Conservation (phyloP, 1,284 basidiomycete species). For the Hypsizygus ulmarius region DNA sequence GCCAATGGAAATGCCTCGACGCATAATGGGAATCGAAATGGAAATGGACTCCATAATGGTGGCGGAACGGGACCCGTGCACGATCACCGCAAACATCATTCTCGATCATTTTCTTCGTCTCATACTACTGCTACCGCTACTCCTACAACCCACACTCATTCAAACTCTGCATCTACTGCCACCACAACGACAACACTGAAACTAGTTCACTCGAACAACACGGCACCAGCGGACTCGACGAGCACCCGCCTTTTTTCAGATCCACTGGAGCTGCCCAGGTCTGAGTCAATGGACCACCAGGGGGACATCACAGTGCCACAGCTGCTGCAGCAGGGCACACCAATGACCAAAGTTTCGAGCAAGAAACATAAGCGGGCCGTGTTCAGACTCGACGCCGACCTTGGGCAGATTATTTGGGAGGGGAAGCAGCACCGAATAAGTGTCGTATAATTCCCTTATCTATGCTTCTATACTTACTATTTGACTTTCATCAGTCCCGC, state of each 20-base stretch:
- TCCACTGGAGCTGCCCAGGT: neutral
- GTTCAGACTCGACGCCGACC: slow-evolving; percentile 25
- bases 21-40: neutral
- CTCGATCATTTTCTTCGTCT: no score
- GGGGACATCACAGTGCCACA: slow-evolving; percentile 22
- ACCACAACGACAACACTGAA: no score
- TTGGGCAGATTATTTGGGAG: slow-evolving; percentile 27
- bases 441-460: slow-evolving; percentile 7
- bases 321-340: slow-evolving; percentile 22
- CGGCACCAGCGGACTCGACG: no score
- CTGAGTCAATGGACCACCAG: slow-evolving; percentile 7
- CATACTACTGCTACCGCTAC: no score
- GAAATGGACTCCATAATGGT: slow-evolving; percentile 5
- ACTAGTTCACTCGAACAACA: no score
- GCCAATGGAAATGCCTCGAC: neutral
- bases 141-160: no score
- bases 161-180: no score
- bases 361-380: slow-evolving; percentile 24
- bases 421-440: slow-evolving; percentile 23
- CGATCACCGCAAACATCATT: no score
- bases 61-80: neutral
- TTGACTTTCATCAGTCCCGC: slow-evolving; percentile 60
- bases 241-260: no score
- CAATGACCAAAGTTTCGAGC: slow-evolving; percentile 27
- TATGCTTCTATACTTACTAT: neutral